phyloP scores from a whole-genome alignment of 108 stramenopile genomes.

The Stephanodiscus triporus region DNA sequence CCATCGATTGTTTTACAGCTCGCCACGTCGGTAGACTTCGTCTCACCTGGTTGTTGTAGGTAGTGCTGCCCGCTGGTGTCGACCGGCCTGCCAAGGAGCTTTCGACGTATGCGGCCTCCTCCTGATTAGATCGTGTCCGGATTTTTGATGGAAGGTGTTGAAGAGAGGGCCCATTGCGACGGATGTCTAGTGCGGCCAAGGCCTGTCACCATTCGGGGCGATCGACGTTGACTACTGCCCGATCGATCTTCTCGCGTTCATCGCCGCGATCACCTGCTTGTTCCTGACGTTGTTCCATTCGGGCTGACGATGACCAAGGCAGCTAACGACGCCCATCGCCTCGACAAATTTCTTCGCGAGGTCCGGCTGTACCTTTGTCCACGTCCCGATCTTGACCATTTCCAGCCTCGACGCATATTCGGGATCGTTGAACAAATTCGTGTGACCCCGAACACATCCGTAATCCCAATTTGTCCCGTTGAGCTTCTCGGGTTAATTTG shows the following conservation, averaged over 20 bases:
- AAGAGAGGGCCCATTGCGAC: slow-evolving; percentile 55
- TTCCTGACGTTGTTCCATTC: slow-evolving; percentile 60
- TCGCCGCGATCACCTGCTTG: slow-evolving; percentile 59
- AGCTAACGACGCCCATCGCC: slow-evolving; percentile 66
- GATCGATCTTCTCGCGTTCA: slow-evolving; percentile 51
- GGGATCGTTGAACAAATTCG: slow-evolving; percentile 32
- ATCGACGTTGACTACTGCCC: slow-evolving; percentile 61
- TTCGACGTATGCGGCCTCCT: slow-evolving; percentile 42
- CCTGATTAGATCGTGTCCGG: slow-evolving; percentile 57
- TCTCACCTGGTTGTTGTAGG: slow-evolving; percentile 48
- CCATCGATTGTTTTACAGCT: slow-evolving; percentile 52
- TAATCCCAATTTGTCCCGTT: slow-evolving; percentile 73
- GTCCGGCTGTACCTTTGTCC: slow-evolving; percentile 34
- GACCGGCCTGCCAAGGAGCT: slow-evolving; percentile 60
- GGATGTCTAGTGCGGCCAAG: slow-evolving; percentile 60
- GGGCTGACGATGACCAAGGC: slow-evolving; percentile 78
- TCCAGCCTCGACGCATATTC: slow-evolving; percentile 17
- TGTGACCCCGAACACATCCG: slow-evolving; percentile 53
- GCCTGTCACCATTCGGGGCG: slow-evolving; percentile 53
- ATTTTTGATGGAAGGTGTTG: slow-evolving; percentile 40
- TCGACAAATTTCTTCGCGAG: slow-evolving; percentile 44
- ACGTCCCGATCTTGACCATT: slow-evolving; percentile 39
- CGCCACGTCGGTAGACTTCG: slow-evolving; percentile 4
- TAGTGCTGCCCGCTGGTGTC: slow-evolving; percentile 53
- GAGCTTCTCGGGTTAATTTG: slow-evolving; percentile 51